Conservation (phyloP, 176 grass and related monocot genomes). For the Leersia perrieri region DNA sequence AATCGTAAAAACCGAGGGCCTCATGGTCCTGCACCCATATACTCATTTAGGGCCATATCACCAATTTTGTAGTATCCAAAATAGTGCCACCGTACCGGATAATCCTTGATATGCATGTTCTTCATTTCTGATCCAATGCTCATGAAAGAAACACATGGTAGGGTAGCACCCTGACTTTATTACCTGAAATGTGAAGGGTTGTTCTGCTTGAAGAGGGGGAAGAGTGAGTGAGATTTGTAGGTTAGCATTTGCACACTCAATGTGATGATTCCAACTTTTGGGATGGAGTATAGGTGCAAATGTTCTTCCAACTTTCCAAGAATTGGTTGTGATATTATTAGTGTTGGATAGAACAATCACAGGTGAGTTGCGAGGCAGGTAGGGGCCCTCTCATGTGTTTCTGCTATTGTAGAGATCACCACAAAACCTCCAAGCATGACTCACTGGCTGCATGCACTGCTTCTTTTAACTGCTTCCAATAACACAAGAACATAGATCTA, state of each 20-base stretch:
- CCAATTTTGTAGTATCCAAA: neutral
- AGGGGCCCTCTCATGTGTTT: constrained; percentile 11
- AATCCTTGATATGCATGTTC: neutral
- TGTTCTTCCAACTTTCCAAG: neutral
- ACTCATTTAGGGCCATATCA: neutral
- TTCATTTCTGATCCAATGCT: neutral
- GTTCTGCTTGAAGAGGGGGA: too few species aligned
- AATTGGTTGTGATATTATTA: neutral
- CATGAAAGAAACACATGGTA: neutral
- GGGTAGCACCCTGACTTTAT: neutral
- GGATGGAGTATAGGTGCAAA: neutral
- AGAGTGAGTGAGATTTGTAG: neutral
- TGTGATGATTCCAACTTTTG: neutral
- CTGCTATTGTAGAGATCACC: neutral
- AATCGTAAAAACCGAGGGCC: neutral
- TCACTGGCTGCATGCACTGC: neutral
- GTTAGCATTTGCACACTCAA: neutral
- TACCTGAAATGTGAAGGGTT: neutral
- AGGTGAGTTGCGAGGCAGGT: neutral
- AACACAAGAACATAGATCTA: neutral
- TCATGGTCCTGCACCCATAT: neutral
- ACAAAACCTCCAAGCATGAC: neutral
- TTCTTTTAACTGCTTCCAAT: neutral
- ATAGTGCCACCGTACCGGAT: neutral
- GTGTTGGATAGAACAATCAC: neutral